phyloP scores from a whole-genome alignment of 805 yeast species.

The Monosporozyma aerobia region DNA sequence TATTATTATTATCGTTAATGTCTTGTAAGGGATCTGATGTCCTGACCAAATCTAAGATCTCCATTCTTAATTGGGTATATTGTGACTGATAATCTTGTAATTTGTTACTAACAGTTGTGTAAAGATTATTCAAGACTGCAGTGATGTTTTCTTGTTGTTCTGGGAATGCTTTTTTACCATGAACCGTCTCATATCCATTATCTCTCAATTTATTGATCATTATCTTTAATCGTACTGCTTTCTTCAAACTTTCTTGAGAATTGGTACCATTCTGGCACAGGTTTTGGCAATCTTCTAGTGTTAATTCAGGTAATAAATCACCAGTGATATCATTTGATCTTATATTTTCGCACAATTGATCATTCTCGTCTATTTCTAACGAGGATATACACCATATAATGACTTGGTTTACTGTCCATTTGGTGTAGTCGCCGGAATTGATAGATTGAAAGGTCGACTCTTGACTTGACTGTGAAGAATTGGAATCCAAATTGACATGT shows the following conservation, averaged over 20 bases:
- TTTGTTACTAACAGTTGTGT: conserved; percentile 19
- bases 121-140: conserved; percentile 19
- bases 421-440: not conserved
- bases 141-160: conserved; percentile 29
- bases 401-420: conserved; percentile 23
- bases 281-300: conserved; percentile 63
- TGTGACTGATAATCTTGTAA: conserved; percentile 27
- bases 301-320: conserved; percentile 56
- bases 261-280: conserved; percentile 41
- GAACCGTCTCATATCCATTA: conserved; percentile 8
- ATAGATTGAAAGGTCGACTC: not conserved
- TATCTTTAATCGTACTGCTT: conserved; percentile 51
- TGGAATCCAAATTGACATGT: not conserved
- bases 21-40: conserved; percentile 5
- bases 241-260: conserved; percentile 26
- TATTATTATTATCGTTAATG: not conserved
- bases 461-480: not conserved
- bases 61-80: conserved; percentile 22
- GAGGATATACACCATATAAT: conserved; percentile 18
- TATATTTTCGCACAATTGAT: conserved; percentile 10
- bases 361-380: conserved; percentile 11
- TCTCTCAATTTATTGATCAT: conserved; percentile 46
- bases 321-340: conserved; percentile 36
- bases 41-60: conserved; percentile 24
- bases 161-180: conserved; percentile 10